Evolutionary conservation across 192 early-diverging fungal species (phyloP).

Genomic region (Coemansia sp.): DNA sequence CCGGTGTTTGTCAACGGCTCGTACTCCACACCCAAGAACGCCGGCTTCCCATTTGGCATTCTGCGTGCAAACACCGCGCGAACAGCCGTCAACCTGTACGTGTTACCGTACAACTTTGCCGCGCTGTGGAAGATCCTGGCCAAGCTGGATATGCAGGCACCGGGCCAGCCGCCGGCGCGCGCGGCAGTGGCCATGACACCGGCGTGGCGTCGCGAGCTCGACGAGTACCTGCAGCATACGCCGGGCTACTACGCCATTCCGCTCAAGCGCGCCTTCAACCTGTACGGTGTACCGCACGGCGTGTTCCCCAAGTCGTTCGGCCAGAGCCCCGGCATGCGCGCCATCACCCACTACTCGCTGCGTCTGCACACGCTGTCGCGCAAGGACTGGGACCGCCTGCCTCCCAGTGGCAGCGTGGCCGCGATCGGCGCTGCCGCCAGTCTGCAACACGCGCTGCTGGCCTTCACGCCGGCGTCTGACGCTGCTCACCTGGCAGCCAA

Average conservation of each 20-base stretch:
- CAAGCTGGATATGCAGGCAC: constrained; percentile 47
- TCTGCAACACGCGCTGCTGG: constrained; percentile 23
- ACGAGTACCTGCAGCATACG: constrained; percentile 63
- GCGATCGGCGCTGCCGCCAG: constrained; percentile 24
- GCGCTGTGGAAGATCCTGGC: constrained; percentile 68
- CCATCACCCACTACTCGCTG: constrained; percentile 34
- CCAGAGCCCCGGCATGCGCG: constrained; percentile 44
- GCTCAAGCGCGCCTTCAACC: constrained; percentile 52
- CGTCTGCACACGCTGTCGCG: constrained; percentile 27
- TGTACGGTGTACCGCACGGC: constrained; percentile 41
- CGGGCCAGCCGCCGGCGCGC: constrained; percentile 24
- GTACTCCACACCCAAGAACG: constrained; percentile 55
- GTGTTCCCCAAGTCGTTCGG: constrained; percentile 53
- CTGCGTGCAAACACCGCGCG: constrained; percentile 65
- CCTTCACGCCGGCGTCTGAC: constrained; percentile 36
- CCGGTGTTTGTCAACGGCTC: constrained; percentile 66
- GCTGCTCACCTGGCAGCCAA: constrained; percentile 53
- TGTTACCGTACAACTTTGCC: constrained; percentile 79
- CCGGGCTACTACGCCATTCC: constrained; percentile 64
- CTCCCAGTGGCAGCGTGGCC: constrained; percentile 14
- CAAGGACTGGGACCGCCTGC: constrained; percentile 53
- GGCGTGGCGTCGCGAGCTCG: constrained; percentile 59
- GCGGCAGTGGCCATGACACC: constrained; percentile 35
- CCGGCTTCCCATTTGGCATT: constrained; percentile 73
- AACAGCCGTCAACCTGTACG: constrained; percentile 70